phyloP scores from a whole-genome alignment of 1,139 yeast species.

The Pneumocystis wakefieldiae region DNA sequence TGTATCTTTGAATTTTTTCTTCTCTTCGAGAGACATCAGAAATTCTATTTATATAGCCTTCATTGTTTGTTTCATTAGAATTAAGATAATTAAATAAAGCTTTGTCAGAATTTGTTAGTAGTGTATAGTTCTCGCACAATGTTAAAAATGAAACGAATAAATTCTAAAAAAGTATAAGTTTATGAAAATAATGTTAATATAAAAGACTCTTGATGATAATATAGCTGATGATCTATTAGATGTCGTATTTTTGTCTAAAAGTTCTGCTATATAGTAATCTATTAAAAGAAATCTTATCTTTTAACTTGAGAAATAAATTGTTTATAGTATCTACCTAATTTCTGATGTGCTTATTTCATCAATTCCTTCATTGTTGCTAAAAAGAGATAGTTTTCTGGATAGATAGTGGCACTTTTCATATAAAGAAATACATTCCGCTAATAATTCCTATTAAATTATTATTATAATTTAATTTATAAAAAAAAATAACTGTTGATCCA shows the following conservation, averaged over 20 bases:
- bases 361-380: conserved; percentile 43
- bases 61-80: conserved; percentile 4
- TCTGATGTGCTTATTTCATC: conserved; percentile 43
- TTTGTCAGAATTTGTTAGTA: conserved; percentile 6
- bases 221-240: conserved; percentile 2
- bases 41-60: conserved; percentile 19
- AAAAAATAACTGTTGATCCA: neutral
- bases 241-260: conserved; percentile 16
- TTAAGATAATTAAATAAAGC: conserved; percentile 8
- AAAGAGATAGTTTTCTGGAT: conserved; percentile 29
- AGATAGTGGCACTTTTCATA: conserved; percentile 15
- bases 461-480: neutral
- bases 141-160: conserved; percentile 18
- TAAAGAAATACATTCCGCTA: conserved; percentile 3
- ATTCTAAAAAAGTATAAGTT: conserved; percentile 15
- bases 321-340: conserved; percentile 28
- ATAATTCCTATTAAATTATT: neutral
- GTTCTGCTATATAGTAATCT: conserved; percentile 35
- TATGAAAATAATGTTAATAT: conserved; percentile 12
- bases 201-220: conserved; percentile 11
- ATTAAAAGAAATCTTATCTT: conserved; percentile 24
- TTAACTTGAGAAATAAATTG: neutral
- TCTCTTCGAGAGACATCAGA: conserved; percentile 48
- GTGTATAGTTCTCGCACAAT: conserved; percentile 14
- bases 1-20: conserved; percentile 53